Percentiles rank a stretch among this genome's conserved stretches.
Conservation (phyloP, 495 filamentous ascomycete genomes). For the Lepidopterella palustris region DNA sequence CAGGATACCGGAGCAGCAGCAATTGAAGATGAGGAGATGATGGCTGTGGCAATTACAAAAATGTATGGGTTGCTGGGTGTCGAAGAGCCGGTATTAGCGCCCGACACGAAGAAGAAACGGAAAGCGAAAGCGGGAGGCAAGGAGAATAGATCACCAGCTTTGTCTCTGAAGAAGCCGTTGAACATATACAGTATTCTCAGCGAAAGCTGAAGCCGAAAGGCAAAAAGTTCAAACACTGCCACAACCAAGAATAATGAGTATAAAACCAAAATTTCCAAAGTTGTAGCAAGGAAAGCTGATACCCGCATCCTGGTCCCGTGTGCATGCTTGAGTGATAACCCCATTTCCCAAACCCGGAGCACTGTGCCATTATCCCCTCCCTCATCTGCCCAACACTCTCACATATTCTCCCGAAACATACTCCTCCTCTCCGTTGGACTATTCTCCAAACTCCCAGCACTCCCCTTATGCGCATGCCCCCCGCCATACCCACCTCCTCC, state of each 20-base stretch:
- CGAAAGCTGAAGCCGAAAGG: too few relatives aligned
- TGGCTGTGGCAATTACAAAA: constrained; percentile 1
- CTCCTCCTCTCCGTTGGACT: constrained; percentile 50
- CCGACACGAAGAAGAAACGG: constrained; percentile 2
- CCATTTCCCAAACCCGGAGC: background rate
- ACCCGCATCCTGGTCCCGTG: too few relatives aligned
- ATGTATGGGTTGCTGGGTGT: constrained; percentile 6
- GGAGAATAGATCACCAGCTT: background rate
- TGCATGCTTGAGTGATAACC: background rate
- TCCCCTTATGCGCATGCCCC: constrained; percentile 31
- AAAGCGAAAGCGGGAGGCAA: constrained; percentile 1
- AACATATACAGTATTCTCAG: background rate
- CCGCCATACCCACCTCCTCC: constrained; percentile 11
- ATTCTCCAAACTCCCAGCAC: constrained; percentile 35
- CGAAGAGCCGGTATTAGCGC: background rate
- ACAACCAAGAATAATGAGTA: too few relatives aligned
- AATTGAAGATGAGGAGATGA: background rate
- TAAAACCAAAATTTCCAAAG: too few relatives aligned
- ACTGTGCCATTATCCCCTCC: background rate
- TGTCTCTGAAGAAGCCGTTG: background rate
- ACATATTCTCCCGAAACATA: constrained; percentile 49
- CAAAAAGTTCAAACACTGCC: too few relatives aligned
- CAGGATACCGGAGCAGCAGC: background rate
- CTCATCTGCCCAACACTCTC: background rate
- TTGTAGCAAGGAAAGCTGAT: too few relatives aligned